A percentile compares a stretch with the other conserved stretches of the same genome.
phyloP scores from a whole-genome alignment of 495 filamentous ascomycete species.

The Tuber indicum region DNA sequence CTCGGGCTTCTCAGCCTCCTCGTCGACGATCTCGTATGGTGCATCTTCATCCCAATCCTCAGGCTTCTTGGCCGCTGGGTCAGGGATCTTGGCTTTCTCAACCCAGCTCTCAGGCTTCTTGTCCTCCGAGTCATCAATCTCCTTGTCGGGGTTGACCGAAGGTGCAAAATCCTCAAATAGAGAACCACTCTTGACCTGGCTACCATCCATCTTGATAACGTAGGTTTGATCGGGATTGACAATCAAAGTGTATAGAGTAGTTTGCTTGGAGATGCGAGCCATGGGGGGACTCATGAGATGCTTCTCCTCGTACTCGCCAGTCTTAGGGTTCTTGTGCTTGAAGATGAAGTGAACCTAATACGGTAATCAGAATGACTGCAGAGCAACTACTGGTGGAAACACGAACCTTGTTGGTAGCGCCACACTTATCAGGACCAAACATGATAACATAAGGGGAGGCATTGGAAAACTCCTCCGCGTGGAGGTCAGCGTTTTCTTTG shows the following conservation, averaged over 20 bases:
- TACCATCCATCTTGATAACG: conserved; percentile 82
- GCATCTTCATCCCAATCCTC: conserved; percentile 99
- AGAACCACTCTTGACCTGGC: conserved; percentile 74
- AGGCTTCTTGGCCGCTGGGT: conserved; percentile 92
- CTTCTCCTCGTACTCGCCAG: conserved; percentile 99
- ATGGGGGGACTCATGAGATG: conserved; percentile 79
- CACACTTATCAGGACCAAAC: conserved; percentile 99
- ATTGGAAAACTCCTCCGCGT: conserved; percentile 97
- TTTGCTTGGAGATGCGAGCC: conserved; percentile 81
- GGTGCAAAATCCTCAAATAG: conserved; percentile 93
- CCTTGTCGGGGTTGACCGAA: conserved; percentile 85
- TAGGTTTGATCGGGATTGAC: conserved; percentile 94
- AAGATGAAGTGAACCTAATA: conserved; percentile 96
- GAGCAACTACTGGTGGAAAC: neutral
- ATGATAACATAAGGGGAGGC: conserved; percentile 97
- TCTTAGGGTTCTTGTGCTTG: conserved; percentile 99
- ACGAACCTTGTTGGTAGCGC: conserved; percentile 86
- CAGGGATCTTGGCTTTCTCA: conserved; percentile 79
- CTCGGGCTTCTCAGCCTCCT: conserved; percentile 82
- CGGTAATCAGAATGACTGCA: neutral
- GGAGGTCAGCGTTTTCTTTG: conserved; percentile 92
- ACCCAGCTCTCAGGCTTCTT: conserved; percentile 94
- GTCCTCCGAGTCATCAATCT: conserved; percentile 96
- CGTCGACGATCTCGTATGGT: conserved; percentile 88
- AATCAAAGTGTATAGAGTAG: conserved; percentile 90